Evolutionary conservation across 1,284 basidiomycete species (phyloP).

Genomic region (Xanthoconium separans): DNA sequence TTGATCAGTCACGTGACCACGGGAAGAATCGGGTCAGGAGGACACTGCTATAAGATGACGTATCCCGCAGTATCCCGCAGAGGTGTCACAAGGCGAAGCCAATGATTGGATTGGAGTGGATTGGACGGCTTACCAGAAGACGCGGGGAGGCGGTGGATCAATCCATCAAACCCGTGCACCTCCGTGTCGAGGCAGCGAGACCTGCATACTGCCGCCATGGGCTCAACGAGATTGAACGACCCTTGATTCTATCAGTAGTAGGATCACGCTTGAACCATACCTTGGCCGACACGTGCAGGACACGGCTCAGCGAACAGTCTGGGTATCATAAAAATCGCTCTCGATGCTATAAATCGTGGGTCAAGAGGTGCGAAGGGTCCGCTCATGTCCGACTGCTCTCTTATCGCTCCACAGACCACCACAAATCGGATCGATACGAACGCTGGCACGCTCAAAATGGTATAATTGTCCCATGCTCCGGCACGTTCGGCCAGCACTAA

Average conservation of each 20-base stretch:
- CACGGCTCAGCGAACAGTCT: conserved; percentile 7
- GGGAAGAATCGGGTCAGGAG: conserved; percentile 21
- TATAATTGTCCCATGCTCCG: conserved; percentile 4
- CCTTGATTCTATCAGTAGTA: conserved; percentile 4
- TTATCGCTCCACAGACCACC: conserved; percentile 19
- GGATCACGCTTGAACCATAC: conserved; percentile 8
- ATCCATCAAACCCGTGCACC: background rate
- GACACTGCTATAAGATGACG: conserved; percentile 7
- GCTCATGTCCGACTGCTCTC: conserved; percentile 1
- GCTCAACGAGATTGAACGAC: too few species aligned
- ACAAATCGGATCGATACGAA: conserved; percentile 31
- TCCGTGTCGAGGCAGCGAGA: background rate
- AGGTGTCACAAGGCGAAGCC: too few species aligned
- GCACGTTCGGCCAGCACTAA: too few species aligned
- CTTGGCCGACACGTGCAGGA: conserved; percentile 7
- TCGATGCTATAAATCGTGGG: conserved; percentile 18
- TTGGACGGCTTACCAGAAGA: conserved; percentile 1
- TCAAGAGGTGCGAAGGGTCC: background rate
- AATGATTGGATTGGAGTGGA: too few species aligned
- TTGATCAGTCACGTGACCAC: conserved; percentile 25
- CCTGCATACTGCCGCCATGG: too few species aligned
- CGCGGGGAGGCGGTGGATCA: background rate
- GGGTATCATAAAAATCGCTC: background rate
- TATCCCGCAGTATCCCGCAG: conserved; percentile 1
- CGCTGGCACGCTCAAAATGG: background rate